These are phyloP conservation scores for Sabuloglossum arenarium DNA, from an alignment of 495 filamentous ascomycete genomes.

Conservation along the genomic window DNA sequence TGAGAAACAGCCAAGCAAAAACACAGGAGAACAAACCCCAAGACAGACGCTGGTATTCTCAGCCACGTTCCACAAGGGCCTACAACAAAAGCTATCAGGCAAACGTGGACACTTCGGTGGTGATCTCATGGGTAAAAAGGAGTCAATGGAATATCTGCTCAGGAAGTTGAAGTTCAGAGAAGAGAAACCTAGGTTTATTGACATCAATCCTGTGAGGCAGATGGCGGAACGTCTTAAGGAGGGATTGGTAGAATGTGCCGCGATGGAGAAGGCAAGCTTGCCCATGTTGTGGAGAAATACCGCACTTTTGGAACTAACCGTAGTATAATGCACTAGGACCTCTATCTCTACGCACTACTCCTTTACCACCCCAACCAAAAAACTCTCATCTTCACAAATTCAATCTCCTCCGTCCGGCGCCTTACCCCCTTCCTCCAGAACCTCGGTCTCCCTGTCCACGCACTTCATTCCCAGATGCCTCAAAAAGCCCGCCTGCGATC, in stretches of 20 bases:
- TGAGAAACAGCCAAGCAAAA: slow-evolving; percentile 1
- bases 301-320: not conserved
- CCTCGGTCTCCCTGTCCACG: slow-evolving; percentile 53
- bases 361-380: slow-evolving; percentile 61
- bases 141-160: slow-evolving; percentile 83
- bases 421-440: slow-evolving; percentile 68
- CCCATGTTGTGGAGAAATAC: not conserved
- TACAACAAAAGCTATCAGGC: slow-evolving; percentile 77
- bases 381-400: slow-evolving; percentile 84
- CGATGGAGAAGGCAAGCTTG: slow-evolving; percentile 60
- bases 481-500: slow-evolving; percentile 93
- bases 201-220: slow-evolving; percentile 68
- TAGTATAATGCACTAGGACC: slow-evolving; percentile 41
- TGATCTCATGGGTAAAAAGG: slow-evolving; percentile 44
- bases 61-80: slow-evolving; percentile 73
- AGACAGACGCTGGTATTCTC: slow-evolving; percentile 92
- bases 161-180: slow-evolving; percentile 75
- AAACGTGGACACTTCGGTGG: slow-evolving; percentile 34
- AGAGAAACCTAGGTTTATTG: slow-evolving; percentile 70
- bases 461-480: slow-evolving; percentile 81
- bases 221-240: slow-evolving; percentile 77
- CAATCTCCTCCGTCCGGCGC: slow-evolving; percentile 78
- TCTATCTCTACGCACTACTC: slow-evolving; percentile 78
- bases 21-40: not conserved
- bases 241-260: slow-evolving; percentile 74